phyloP scores from a whole-genome alignment of 2,329 filamentous ascomycete genomes.

The Elsinoe australis region DNA sequence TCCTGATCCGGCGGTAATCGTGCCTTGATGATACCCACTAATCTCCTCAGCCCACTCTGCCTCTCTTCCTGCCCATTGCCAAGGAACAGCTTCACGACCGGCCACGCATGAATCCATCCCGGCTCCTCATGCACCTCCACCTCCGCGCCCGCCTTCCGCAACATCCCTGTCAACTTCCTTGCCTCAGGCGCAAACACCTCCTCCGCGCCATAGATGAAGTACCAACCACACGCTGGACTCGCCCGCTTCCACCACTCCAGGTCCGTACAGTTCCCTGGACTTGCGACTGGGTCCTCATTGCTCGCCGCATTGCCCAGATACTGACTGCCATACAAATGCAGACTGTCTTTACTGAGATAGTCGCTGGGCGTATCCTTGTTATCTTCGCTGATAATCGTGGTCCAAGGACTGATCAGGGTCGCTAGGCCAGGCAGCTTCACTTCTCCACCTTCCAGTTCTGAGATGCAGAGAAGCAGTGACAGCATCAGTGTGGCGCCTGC shows the following conservation, averaged over 20 bases:
- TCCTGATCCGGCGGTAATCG: constrained; percentile 20
- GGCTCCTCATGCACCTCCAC: constrained; percentile 54
- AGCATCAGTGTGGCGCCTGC: constrained; percentile 69
- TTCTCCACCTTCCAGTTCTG: constrained; percentile 39
- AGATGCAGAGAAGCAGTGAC: constrained; percentile 62
- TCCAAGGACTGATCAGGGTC: constrained; percentile 73
- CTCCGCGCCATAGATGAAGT: constrained; percentile 64
- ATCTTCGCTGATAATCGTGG: constrained; percentile 59
- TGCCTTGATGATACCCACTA: constrained; percentile 34
- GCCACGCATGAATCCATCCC: constrained; percentile 74
- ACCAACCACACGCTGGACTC: constrained; percentile 58
- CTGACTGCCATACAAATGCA: constrained; percentile 62
- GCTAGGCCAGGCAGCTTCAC: constrained; percentile 52
- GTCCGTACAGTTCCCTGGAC: constrained; percentile 64
- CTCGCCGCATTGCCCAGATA: constrained; percentile 53
- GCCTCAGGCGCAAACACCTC: constrained; percentile 72
- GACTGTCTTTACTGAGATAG: constrained; percentile 59
- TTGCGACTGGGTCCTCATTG: constrained; percentile 51
- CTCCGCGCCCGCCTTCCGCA: constrained; percentile 46
- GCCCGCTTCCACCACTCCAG: constrained; percentile 58
- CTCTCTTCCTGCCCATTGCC: constrained; percentile 41
- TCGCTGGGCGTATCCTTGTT: constrained; percentile 65
- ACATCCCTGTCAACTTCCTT: constrained; percentile 48
- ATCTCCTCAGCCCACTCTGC: constrained; percentile 40
- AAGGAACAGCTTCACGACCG: constrained; percentile 58